These are phyloP conservation scores for Leccinellum albellum DNA, from an alignment of 768 basidiomycete genomes.

Conservation along the genomic window DNA sequence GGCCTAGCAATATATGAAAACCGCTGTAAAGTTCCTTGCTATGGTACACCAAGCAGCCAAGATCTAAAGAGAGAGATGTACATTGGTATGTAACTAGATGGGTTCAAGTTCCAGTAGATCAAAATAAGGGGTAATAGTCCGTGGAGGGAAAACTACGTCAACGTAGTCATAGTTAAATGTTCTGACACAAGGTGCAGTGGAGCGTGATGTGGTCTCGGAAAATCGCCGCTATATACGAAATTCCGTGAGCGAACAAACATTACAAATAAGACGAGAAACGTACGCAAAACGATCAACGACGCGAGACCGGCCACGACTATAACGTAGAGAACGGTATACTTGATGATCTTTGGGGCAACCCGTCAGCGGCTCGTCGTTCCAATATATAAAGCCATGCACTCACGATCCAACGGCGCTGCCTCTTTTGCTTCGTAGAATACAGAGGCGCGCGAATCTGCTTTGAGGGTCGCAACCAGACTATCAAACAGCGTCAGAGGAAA, in stretches of 20 bases:
- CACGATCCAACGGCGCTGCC: constrained; percentile 88
- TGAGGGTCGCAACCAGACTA: constrained; percentile 93
- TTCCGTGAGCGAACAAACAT: constrained; percentile 10
- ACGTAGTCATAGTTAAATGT: constrained; percentile 58
- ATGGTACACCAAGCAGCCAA: constrained; percentile 30
- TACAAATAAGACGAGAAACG: constrained; percentile 31
- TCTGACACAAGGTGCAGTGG: constrained; percentile 80
- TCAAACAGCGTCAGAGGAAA: constrained; percentile 6
- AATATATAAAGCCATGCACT: constrained; percentile 20
- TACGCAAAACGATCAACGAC: constrained; percentile 80
- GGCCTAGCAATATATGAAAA: neutral
- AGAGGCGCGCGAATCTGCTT: constrained; percentile 92
- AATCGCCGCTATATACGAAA: constrained; percentile 52
- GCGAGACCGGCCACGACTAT: constrained; percentile 72
- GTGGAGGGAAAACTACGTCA: constrained; percentile 6
- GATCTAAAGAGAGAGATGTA: constrained; percentile 22
- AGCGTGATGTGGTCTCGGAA: constrained; percentile 80
- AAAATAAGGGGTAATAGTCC: constrained; percentile 11
- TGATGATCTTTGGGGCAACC: constrained; percentile 57
- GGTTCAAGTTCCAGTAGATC: constrained; percentile 20
- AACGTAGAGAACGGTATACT: constrained; percentile 82
- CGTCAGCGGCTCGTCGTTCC: constrained; percentile 5
- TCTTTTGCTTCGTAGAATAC: constrained; percentile 92
- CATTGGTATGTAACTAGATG: constrained; percentile 19
- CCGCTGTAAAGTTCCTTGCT: constrained; percentile 11